These are phyloP conservation scores for Fragilariopsis cylindrus DNA, from an alignment of 108 stramenopile species.

Conservation along the genomic window DNA sequence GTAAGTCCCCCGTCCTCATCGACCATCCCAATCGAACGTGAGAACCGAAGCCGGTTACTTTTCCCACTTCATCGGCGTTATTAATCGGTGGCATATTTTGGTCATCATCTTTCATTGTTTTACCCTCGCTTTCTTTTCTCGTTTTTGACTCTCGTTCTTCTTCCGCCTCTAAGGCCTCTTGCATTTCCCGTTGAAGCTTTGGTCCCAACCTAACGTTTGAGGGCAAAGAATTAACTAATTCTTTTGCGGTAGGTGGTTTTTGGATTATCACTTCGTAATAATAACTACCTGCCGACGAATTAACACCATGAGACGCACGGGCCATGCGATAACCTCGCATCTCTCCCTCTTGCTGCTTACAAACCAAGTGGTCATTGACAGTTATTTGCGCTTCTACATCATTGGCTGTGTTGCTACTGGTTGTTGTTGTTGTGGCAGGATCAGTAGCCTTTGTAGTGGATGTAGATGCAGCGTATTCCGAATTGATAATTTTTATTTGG, in stretches of 20 bases:
- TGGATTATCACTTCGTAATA: slow-evolving; percentile 68
- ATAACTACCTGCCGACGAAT: slow-evolving; percentile 45
- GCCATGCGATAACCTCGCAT: slow-evolving; percentile 89
- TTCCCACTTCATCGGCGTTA: background rate
- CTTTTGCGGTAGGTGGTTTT: slow-evolving; percentile 39
- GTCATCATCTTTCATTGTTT: background rate
- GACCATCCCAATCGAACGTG: slow-evolving; percentile 88
- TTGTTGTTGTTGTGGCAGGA: background rate
- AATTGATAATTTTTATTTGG: slow-evolving; percentile 61
- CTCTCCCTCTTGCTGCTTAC: slow-evolving; percentile 46
- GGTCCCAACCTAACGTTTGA: slow-evolving; percentile 45
- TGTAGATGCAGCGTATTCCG: background rate
- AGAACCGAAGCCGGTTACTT: slow-evolving; percentile 38
- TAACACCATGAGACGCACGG: slow-evolving; percentile 74
- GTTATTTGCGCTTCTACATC: background rate
- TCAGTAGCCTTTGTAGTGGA: background rate
- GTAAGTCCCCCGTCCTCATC: slow-evolving; percentile 85
- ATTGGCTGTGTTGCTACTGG: background rate
- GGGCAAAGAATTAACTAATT: slow-evolving; percentile 40
- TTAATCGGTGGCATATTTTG: background rate
- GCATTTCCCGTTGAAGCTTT: slow-evolving; percentile 49
- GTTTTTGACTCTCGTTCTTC: slow-evolving; percentile 10
- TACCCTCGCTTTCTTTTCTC: background rate
- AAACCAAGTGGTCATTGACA: slow-evolving; percentile 31
- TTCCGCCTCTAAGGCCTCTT: slow-evolving; percentile 40